Evolutionary conservation across 2,329 filamentous ascomycete genomes (phyloP).

Genomic region (Ilyonectria mors-panacis): DNA sequence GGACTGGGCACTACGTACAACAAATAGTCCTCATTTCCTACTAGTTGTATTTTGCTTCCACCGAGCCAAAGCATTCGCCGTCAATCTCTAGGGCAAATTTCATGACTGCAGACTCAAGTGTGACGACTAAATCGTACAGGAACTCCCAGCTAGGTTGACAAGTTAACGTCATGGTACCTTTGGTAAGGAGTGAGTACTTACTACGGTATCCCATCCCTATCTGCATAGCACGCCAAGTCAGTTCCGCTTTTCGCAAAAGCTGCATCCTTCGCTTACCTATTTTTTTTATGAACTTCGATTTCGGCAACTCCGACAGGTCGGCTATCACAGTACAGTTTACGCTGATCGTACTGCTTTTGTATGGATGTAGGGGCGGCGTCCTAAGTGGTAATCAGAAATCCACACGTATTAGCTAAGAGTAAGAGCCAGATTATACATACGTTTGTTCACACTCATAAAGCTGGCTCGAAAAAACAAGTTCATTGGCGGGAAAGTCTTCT

Average conservation of each 20-base stretch:
- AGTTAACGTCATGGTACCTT: background rate
- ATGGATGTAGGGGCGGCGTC: conserved; percentile 7
- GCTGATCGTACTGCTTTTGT: background rate
- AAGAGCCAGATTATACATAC: background rate
- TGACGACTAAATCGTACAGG: conserved; percentile 3
- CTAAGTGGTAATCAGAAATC: background rate
- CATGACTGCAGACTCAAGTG: conserved; percentile 21
- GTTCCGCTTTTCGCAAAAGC: background rate
- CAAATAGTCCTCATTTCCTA: too few relatives aligned
- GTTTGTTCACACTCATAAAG: conserved; percentile 8
- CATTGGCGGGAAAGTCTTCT: background rate
- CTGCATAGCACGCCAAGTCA: background rate
- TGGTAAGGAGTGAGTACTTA: background rate
- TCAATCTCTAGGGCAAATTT: conserved; percentile 20
- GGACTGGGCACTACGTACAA: too few relatives aligned
- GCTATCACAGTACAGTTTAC: background rate
- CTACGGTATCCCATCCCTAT: background rate
- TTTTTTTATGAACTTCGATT: background rate
- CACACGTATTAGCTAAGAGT: background rate
- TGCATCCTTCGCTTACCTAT: background rate
- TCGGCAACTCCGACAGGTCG: background rate
- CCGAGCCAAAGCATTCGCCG: conserved; percentile 12
- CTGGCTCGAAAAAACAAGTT: background rate
- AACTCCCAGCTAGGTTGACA: background rate
- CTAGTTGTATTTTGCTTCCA: conserved; percentile 18